phyloP scores from a whole-genome alignment of 495 filamentous ascomycete species.

The Daldinia childiae region DNA sequence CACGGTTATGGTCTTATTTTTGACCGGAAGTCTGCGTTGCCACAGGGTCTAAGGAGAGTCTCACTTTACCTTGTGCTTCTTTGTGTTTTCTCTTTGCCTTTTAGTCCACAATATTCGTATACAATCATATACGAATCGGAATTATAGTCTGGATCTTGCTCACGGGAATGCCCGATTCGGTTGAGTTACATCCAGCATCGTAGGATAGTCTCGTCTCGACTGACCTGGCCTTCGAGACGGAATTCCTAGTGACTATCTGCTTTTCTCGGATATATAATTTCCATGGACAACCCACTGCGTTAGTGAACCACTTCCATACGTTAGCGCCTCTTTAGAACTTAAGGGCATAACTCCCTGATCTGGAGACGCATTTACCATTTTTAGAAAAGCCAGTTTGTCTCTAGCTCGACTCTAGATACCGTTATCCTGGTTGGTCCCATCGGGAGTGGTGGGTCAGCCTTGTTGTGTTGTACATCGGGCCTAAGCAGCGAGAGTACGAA shows the following conservation, averaged over 20 bases:
- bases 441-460: slow-evolving; percentile 33
- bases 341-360: slow-evolving; percentile 35
- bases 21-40: slow-evolving; percentile 32
- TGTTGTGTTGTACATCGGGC: slow-evolving; percentile 29
- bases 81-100: slow-evolving; percentile 5
- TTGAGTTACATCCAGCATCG: slow-evolving; percentile 1
- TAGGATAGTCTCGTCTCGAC: slow-evolving; percentile 8
- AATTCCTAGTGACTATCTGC: slow-evolving; percentile 12
- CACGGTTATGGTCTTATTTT: slow-evolving; percentile 10
- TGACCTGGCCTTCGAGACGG: background rate
- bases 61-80: slow-evolving; percentile 10
- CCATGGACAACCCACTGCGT: slow-evolving; percentile 19
- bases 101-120: slow-evolving; percentile 3
- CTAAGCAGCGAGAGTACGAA: slow-evolving; percentile 16
- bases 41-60: slow-evolving; percentile 2
- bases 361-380: slow-evolving; percentile 37
- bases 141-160: background rate
- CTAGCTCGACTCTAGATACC: slow-evolving; percentile 24
- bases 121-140: slow-evolving; percentile 2
- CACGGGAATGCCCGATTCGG: slow-evolving; percentile 19
- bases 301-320: slow-evolving; percentile 21
- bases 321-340: slow-evolving; percentile 30
- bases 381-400: slow-evolving; percentile 32
- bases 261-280: slow-evolving; percentile 31
- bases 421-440: slow-evolving; percentile 21